phyloP scores from a whole-genome alignment of 345 rosid species.

The Salix arbutifolia region DNA sequence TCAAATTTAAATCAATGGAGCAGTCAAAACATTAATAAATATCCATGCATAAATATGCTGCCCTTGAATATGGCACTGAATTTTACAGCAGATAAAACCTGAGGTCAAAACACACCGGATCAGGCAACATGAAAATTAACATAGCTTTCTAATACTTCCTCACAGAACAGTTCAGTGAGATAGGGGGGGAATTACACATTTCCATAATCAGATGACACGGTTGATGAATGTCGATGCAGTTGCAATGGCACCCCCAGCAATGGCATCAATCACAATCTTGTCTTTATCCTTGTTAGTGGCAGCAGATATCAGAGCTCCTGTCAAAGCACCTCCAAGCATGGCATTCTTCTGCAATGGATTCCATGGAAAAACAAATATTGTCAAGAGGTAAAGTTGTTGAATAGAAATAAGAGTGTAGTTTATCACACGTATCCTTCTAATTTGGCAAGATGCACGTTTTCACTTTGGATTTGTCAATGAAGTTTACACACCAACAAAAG shows the following conservation, averaged over 20 bases:
- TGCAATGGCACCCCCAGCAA: slow-evolving; percentile 76
- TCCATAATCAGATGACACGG: slow-evolving; percentile 27
- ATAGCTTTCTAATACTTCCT: too few species aligned
- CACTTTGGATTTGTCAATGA: too few species aligned
- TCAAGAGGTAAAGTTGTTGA: neutral
- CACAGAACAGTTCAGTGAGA: too few species aligned
- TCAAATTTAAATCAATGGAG: too few species aligned
- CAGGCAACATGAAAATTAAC: too few species aligned
- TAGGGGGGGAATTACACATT: neutral
- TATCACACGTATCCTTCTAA: too few species aligned
- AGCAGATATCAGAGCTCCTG: slow-evolving; percentile 68
- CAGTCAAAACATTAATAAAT: too few species aligned
- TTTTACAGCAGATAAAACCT: too few species aligned
- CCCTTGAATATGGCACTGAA: too few species aligned
- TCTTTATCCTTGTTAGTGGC: slow-evolving; percentile 45
- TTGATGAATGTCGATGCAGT: slow-evolving; percentile 75
- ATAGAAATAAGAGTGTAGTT: neutral
- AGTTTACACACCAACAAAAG: neutral
- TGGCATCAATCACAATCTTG: slow-evolving; percentile 55
- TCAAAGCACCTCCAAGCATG: slow-evolving; percentile 76
- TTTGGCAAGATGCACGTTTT: neutral
- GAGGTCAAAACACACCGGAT: too few species aligned
- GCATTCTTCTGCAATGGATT: slow-evolving; percentile 69
- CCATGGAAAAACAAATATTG: neutral
- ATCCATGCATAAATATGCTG: too few species aligned